Conservation (phyloP, 495 filamentous ascomycete species). For the Aspergillus nidulans region DNA sequence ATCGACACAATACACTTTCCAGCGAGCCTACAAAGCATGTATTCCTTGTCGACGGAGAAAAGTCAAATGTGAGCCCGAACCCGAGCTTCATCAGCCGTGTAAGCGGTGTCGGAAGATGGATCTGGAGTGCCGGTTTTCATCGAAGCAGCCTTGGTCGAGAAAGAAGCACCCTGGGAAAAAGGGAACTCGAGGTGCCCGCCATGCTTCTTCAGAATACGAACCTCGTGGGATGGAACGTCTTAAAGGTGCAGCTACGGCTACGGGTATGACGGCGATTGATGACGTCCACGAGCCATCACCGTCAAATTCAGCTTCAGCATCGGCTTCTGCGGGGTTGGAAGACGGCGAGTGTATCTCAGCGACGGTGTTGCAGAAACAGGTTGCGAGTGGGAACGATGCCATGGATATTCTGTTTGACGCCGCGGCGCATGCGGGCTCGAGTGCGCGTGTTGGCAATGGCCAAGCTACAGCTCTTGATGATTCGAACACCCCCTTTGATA, state of each 20-base stretch:
- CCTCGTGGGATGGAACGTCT: not conserved
- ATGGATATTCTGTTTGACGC: constrained; percentile 36
- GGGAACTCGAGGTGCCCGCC: no score
- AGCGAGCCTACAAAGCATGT: constrained; percentile 28
- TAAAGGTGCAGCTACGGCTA: no score
- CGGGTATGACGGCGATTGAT: no score
- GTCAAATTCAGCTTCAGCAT: no score
- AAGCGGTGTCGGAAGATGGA: constrained; percentile 19
- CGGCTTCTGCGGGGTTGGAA: not conserved
- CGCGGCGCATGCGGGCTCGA: constrained; percentile 12
- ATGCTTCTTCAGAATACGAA: no score
- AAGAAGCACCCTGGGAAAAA: not conserved
- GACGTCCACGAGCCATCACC: no score
- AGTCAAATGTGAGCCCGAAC: constrained; percentile 20
- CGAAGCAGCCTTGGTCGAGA: constrained; percentile 23
- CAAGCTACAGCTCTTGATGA: not conserved
- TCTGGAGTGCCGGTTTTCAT: constrained; percentile 19
- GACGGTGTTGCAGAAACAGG: constrained; percentile 1
- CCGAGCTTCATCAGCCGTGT: constrained; percentile 12
- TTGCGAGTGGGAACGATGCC: constrained; percentile 32
- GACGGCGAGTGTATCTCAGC: not conserved
- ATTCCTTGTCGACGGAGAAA: constrained; percentile 26
- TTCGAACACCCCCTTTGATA: not conserved
- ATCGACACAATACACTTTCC: constrained; percentile 18
- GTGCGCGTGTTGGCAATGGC: not conserved